Evolutionary conservation across 306 rosid genomes (phyloP), one percentile per base, ranked within the genome.

Genomic region (Cucurbita ficifolia): DNA sequence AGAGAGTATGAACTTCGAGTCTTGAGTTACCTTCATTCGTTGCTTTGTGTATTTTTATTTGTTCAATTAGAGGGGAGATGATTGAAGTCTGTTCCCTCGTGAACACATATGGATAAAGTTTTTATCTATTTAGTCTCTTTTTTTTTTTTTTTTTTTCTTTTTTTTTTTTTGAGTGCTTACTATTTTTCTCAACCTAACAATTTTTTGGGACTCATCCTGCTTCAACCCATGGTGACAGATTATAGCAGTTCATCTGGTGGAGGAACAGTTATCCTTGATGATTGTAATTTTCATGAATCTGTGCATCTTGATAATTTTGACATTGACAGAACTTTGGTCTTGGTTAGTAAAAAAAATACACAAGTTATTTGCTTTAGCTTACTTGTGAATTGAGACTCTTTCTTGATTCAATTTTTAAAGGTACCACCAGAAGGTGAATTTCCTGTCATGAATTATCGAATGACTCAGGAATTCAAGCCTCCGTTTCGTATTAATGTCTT

Each of bases 281-380:
- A 91, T 80, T 94, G 97, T 71, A 94, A 94, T 84, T 94, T 94
- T 82, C 99, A 91, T 17, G 99, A 94, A 83, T 90, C 97, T 72
- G 99, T 94, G 33, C 91, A 84, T 83, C 96, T 91, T 74, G 97
- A 89, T 59, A 89, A 80, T 83, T 91, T 94, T 14, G 92, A 88
- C 40, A 22, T 77, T 74, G 96, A 94, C 80, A 81, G 92, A 81
- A 89, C 97, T 61, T 79, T 94, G 82, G 76, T 83, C 35, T 78
- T 94, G 95, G 99, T 94, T 81, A 84, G 86, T 87, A 76, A 60
- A 62, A 49, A 22, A 48, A 75, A 49, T 3, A 62, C 55, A 29
- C 65, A 22, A 45, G 22, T 45, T 24, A 36, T 75, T 62, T 61
- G 7, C 35, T 17, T 11, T 78, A 18, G 59, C 54, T 59, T 48